Conservation (phyloP, 208 protist genomes). For the Acanthamoeba castellanii region DNA sequence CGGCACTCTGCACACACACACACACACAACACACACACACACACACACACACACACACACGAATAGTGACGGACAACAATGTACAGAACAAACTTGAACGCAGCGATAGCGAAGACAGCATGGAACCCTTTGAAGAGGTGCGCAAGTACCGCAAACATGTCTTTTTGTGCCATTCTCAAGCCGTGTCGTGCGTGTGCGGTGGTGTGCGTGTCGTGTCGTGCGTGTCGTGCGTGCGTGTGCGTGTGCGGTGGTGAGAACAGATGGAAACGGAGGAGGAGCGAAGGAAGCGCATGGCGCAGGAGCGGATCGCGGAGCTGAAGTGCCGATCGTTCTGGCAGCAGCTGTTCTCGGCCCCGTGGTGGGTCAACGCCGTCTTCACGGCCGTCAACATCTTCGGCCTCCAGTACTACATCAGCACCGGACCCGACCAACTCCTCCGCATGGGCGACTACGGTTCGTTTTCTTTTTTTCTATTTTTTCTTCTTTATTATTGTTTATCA, state of each 20-base stretch:
- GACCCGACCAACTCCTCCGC: constrained; percentile 10
- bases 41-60: neutral
- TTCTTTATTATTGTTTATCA: too few relatives aligned
- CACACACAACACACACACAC: neutral
- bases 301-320: neutral
- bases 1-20: neutral
- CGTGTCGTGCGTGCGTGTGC: neutral
- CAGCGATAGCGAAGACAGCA: too few relatives aligned
- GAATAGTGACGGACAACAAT: neutral
- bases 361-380: neutral
- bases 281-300: constrained; percentile 1
- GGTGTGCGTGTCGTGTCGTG: neutral
- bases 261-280: constrained; percentile 12
- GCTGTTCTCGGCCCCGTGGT: constrained; percentile 20
- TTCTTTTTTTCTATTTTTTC: neutral
- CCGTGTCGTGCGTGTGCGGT: too few relatives aligned
- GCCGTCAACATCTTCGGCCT: constrained; percentile 31
- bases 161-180: too few relatives aligned
- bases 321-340: neutral
- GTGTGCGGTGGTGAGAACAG: neutral
- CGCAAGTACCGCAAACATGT: neutral
- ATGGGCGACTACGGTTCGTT: constrained; percentile 14
- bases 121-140: too few relatives aligned
- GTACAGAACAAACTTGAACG: neutral
- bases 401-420: constrained; percentile 56